Evolutionary conservation across 805 yeast genomes (phyloP).

Genomic region (Brettanomyces anomalus): DNA sequence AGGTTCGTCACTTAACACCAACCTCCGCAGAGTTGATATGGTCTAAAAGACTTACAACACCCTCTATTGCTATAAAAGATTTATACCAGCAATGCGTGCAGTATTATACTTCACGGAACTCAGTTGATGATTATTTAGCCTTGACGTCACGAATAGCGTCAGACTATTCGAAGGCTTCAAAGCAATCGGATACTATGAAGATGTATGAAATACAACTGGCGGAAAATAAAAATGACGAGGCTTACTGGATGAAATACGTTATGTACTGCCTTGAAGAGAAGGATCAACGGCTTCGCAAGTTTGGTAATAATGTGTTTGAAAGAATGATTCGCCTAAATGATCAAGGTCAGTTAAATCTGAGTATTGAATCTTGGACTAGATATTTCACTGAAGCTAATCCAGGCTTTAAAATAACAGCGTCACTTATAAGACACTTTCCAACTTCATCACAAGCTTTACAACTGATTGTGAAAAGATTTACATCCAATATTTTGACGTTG

Average conservation of each 20-base stretch:
- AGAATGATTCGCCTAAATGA: too few species aligned
- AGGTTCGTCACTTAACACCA: not conserved
- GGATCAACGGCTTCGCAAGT: too few species aligned
- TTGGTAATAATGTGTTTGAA: too few species aligned
- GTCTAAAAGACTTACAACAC: not conserved
- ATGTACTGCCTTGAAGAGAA: not conserved
- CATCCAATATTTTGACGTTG: too few species aligned
- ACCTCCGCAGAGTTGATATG: not conserved
- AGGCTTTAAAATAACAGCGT: too few species aligned
- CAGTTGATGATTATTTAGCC: not conserved
- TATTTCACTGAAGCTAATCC: too few species aligned
- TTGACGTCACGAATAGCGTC: not conserved
- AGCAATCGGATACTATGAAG: not conserved
- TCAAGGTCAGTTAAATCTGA: too few species aligned
- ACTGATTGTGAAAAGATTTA: too few species aligned
- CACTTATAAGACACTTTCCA: too few species aligned
- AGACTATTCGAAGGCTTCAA: not conserved
- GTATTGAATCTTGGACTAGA: too few species aligned
- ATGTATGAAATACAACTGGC: slow-evolving; percentile 1
- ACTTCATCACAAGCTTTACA: too few species aligned
- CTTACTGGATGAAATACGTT: slow-evolving; percentile 1
- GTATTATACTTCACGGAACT: not conserved
- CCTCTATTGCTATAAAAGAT: not conserved
- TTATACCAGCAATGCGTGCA: not conserved
- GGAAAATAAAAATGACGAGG: not conserved